Base-by-base conservation (phyloP, 2,329 filamentous ascomycete genomes). In the Diaporthe sp. region DNA sequence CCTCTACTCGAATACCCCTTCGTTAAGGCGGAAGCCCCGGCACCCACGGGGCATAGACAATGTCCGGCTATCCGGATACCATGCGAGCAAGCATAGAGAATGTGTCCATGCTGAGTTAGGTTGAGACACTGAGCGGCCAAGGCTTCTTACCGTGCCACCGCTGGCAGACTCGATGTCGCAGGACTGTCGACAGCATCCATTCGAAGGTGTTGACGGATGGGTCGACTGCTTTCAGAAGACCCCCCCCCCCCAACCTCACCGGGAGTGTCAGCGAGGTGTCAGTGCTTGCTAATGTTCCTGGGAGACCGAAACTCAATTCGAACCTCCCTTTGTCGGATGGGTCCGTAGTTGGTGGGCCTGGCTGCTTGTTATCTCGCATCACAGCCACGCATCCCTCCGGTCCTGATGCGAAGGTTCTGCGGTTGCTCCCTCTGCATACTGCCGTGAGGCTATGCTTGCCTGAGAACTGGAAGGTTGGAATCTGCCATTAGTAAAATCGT, bases 21-120 rank as follows among this genome's bases (percentile, higher is more conserved):
- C 37, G 19, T 25, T 25, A 37, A 15, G 31, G 65, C 65, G 65
- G 46, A 53, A 53, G 46, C 46, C 31, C 39, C 65, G 65, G 62
- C 34, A 39, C 34, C n/a, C n/a, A 22, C 46, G 31, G 65, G 46
- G 9, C 46, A n/a, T n/a, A 42, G 46, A 6, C n/a, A 42, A n/a
- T 28, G 46, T 4, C 65, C 65, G 65, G 34, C 46, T n/a, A 51
- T 39, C 65, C 46, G 34, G 31, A 39, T 25, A 53, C 34, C 31
- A 68, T 15, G 17, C 31, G 15, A 42, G 31, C 22, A 42, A n/a
- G 31, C 44, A 37, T 53, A 22, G 34, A 39, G 15, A 28, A 13
- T 28, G 19, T 19, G 8, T 7, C 65, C 34, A 42, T 28, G 13
- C 46, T 37, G 13, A 15, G 37, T 28, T 34, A 10, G 31, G 19